Base-by-base conservation (phyloP, 2,329 filamentous ascomycete genomes). In the Bipolaris gigantea region DNA sequence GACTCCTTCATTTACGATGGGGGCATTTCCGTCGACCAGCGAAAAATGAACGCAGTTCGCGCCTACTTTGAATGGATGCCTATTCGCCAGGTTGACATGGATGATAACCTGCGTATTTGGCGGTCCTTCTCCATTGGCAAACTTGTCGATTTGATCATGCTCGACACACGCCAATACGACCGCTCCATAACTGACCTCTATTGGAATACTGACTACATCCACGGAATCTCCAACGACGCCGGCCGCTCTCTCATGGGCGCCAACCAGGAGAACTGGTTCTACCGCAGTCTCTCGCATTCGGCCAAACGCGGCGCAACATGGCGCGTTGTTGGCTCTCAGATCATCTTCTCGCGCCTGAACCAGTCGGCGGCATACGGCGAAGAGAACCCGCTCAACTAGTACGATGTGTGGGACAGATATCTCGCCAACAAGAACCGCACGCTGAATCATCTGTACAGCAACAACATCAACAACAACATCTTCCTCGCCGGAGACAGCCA, bases 401-500 rank as follows among this genome's bases (percentile, higher is more conserved):
- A 82, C 62, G 85, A 88, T 63, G 76, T 79, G 18, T 85, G 82
- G 83, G 79, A 87, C 64, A 88, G 87, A 1, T 91, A 91, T 65
- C 75, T 82, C 50, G 80, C 86, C 10, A 90, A 90, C 72, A 80
- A 85, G 44, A 90, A 91, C 76, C 81, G 88, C 33, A 91, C 89
- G 0, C 76, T 90, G 10, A 75, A 85, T 63, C 83, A 85, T 50
- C 75, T 91, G 8, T 88, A 87, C 63, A 78, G 85, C 49, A 84
- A 89, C 70, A 79, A 85, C 18, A 90, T 91, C 60, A 77, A 77
- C 50, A 90, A 92, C 76, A 90, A 87, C 66, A 83, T 91, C 62
- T 84, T 91, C 64, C 81, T 92, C 21, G 81, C 87, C 0, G 89
- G 89, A 11, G 88, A 91, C 67, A 83, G 80, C 35, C 89, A 91